Evolutionary conservation across 2,329 filamentous ascomycete genomes (phyloP).

Genomic region (Colletotrichum sp.): DNA sequence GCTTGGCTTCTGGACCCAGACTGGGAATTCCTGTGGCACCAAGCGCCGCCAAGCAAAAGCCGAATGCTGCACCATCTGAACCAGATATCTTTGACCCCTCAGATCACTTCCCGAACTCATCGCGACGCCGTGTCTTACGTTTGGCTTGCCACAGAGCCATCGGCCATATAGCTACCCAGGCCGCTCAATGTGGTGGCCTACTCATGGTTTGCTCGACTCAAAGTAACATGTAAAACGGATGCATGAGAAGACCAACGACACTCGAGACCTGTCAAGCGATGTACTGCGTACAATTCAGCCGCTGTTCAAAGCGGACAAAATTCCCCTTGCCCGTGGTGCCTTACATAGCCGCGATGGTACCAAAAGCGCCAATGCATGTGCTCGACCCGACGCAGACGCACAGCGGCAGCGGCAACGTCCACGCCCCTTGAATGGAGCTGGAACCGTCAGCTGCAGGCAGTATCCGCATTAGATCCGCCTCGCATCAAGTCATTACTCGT

Average conservation of each 20-base stretch:
- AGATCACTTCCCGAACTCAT: background rate
- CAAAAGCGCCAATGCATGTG: constrained; percentile 1
- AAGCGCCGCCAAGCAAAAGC: background rate
- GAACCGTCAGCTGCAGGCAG: background rate
- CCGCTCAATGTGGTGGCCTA: background rate
- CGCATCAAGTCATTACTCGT: constrained; percentile 8
- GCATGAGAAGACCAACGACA: background rate
- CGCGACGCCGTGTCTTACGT: background rate
- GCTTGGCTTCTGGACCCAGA: background rate
- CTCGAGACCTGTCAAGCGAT: background rate
- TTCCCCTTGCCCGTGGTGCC: background rate
- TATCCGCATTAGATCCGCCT: background rate
- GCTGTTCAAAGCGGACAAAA: background rate
- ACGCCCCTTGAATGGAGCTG: background rate
- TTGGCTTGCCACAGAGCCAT: background rate
- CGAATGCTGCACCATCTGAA: background rate
- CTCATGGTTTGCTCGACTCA: background rate
- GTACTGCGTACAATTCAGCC: background rate
- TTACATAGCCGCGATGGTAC: constrained; percentile 16
- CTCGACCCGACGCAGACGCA: background rate
- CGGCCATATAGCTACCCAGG: background rate
- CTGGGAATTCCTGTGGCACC: background rate
- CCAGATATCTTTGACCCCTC: background rate
- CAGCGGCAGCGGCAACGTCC: background rate
- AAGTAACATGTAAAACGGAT: background rate